A percentile compares a stretch with the other conserved stretches of the same genome.
phyloP scores from a whole-genome alignment of 495 filamentous ascomycete species.

The Trichoderma asperelloides region DNA sequence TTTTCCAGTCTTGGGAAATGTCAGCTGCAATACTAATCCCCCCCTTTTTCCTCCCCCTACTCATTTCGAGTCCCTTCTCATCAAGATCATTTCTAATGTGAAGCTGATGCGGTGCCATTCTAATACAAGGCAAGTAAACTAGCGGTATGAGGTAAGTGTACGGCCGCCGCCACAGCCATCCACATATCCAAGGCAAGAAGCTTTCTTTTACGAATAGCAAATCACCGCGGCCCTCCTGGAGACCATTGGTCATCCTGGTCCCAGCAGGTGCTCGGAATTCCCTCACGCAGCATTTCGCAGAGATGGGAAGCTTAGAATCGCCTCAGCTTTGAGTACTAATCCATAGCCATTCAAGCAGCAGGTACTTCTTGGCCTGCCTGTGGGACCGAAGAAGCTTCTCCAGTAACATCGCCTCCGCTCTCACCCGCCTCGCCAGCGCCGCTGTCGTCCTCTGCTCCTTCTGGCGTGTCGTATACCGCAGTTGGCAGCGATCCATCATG shows the following conservation, averaged over 20 bases:
- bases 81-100: not conserved
- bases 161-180: not conserved
- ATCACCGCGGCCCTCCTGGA: not conserved
- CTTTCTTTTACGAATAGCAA: slow-evolving; percentile 3
- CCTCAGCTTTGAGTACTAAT: not conserved
- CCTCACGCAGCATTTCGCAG: not conserved
- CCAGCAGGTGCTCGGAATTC: slow-evolving; percentile 2
- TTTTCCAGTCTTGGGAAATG: not conserved
- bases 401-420: not conserved
- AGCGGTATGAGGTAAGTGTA: not conserved
- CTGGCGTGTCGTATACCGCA: not conserved
- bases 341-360: not conserved
- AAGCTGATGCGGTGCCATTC: not conserved
- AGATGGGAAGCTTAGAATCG: not conserved
- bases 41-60: not conserved
- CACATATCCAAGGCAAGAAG: slow-evolving; percentile 5
- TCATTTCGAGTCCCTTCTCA: not conserved
- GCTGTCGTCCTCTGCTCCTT: slow-evolving; percentile 4
- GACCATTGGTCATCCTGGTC: not conserved
- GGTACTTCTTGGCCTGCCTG: not conserved
- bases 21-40: not conserved
- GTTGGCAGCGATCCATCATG: not conserved
- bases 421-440: not conserved
- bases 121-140: not conserved
- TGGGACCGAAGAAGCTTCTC: not conserved